Percentiles rank a stretch among this genome's conserved stretches.
phyloP scores from a whole-genome alignment of 169 alveolate genomes.

The Plasmodium inui region DNA sequence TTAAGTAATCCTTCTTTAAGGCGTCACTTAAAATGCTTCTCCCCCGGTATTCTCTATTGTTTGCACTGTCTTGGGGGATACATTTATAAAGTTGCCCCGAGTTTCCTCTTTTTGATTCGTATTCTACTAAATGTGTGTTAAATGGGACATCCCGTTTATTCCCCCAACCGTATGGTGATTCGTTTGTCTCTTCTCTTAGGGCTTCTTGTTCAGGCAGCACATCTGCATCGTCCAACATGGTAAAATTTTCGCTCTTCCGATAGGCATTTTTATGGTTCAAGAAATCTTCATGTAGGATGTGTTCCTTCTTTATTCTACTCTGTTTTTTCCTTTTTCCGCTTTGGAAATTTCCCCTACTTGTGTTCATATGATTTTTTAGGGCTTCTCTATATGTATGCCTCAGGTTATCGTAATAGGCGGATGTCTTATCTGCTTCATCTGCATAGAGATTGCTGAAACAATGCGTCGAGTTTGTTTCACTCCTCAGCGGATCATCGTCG shows the following conservation, averaged over 20 bases:
- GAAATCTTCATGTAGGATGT: conserved; percentile 10
- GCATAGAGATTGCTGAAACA: not conserved
- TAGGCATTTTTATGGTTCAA: not conserved
- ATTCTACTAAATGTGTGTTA: not conserved
- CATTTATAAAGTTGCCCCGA: not conserved
- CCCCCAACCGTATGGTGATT: not conserved
- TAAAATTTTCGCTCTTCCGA: not conserved
- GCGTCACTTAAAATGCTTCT: conserved; percentile 3
- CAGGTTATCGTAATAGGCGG: not conserved
- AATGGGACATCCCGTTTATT: not conserved
- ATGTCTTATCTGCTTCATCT: not conserved
- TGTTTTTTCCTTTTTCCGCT: not conserved
- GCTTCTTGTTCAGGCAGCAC: not conserved
- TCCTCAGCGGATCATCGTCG: not conserved
- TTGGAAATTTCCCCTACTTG: not conserved
- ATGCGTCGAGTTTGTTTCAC: not conserved
- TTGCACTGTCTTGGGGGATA: not conserved
- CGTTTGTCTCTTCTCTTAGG: conserved; percentile 1
- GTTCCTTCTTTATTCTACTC: not conserved
- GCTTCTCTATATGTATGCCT: conserved; percentile 18
- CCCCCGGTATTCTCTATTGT: not conserved
- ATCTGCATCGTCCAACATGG: not conserved
- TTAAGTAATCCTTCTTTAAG: conserved; percentile 8
- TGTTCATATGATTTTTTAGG: not conserved
- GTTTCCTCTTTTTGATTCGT: not conserved